These are phyloP conservation scores for Auxenochlorella protothecoides DNA, from an alignment of 139 green algal species.

Conservation along the genomic window DNA sequence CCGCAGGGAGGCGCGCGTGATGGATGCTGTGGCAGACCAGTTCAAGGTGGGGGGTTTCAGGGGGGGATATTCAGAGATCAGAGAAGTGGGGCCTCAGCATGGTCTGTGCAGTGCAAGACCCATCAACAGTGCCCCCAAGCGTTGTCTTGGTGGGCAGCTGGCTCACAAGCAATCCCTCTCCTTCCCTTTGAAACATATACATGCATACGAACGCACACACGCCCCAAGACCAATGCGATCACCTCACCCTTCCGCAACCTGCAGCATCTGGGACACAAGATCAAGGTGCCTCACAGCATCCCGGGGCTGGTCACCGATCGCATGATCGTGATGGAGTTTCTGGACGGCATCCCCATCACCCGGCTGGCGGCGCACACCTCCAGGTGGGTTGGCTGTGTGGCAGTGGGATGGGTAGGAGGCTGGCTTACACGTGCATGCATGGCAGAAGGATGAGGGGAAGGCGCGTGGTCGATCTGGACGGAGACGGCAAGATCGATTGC, in stretches of 20 bases:
- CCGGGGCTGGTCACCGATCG: slow-evolving; percentile 59
- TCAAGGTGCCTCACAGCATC: slow-evolving; percentile 62
- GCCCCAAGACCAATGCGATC: neutral
- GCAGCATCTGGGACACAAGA: slow-evolving; percentile 29
- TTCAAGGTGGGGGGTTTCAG: slow-evolving; percentile 28
- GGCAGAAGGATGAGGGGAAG: no score
- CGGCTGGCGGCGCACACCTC: slow-evolving; percentile 21
- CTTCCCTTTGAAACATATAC: neutral
- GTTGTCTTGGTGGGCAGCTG: neutral
- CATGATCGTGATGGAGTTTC: slow-evolving; percentile 84
- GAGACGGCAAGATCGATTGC: no score
- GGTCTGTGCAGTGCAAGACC: no score
- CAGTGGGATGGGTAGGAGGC: no score
- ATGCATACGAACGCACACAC: neutral
- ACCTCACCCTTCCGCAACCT: neutral
- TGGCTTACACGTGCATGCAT: no score
- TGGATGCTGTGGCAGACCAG: slow-evolving; percentile 68
- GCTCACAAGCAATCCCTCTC: neutral
- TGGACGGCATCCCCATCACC: slow-evolving; percentile 67
- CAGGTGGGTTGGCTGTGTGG: neutral
- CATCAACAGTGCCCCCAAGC: no score
- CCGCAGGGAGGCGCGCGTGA: slow-evolving; percentile 70
- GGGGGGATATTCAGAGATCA: no score
- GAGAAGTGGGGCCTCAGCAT: no score
- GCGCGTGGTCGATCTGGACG: no score